Evolutionary conservation across 1,139 yeast species (phyloP), one percentile per base, ranked within the genome.

Genomic region (Taphrina sp.): DNA sequence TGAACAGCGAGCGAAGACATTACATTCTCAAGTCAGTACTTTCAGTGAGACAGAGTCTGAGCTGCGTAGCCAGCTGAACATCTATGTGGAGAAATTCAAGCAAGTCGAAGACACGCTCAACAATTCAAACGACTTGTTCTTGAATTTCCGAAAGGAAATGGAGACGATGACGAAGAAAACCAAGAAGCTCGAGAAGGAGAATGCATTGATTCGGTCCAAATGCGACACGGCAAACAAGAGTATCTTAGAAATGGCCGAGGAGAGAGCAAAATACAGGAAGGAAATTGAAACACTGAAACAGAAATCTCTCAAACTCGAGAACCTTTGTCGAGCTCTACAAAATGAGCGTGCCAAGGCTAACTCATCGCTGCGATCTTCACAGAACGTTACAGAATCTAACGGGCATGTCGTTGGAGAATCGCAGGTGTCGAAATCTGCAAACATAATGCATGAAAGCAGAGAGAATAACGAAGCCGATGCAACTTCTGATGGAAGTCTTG

Each of bases 161-260:
- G 63, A 60, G 49, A 60, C 59, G 36, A 61, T 61, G 63, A 61
- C 63, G 17, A 60, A 61, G 41, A 61, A 61, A 46, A 59, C 62
- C 10, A 61, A 61, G 42, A 58, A 56, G 42, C 47, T 60, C 8
- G 63, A 61, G 37, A 61, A 61, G 58, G 63, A 61, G 24, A 60
- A 61, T 42, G 58, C 56, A 22, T 52, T 36, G 17, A 55, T 61
- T 8, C 52, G 61, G 5, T 58, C 52, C 36, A 57, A 61, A 39
- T 56, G 59, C 16, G 62, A 61, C 20, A 54, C 56, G 8, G 60
- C 52, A 57, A 60, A 44, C 44, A 45, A 52, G 23, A 60, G 59
- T 22, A 60, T 59, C 10, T 52, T 61, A 20, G 63, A 62, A 34
- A 59, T 60, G 61, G 62, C 61, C 17, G 61, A 60, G 42, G 61